Evolutionary conservation across 1,284 basidiomycete species (phyloP).

Genomic region (Earliella scabrosa): DNA sequence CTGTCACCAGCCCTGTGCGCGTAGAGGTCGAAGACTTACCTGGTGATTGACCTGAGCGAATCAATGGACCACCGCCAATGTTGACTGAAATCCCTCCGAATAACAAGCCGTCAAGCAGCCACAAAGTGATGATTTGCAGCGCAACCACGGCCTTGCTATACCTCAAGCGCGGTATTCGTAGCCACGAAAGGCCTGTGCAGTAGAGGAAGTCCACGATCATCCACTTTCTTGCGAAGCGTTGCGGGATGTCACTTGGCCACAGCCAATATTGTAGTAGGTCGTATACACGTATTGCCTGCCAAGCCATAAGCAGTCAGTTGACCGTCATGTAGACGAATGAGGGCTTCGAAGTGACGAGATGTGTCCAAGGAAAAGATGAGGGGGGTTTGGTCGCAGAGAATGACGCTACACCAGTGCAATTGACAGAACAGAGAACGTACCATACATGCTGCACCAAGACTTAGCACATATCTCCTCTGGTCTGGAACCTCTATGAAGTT

Average conservation of each 20-base stretch:
- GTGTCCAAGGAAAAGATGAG: no score
- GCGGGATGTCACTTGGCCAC: conserved; percentile 35
- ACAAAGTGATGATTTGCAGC: conserved; percentile 61
- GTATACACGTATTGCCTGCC: conserved; percentile 66
- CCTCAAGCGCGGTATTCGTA: conserved; percentile 80
- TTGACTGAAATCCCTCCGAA: conserved; percentile 63
- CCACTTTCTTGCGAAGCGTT: conserved; percentile 66
- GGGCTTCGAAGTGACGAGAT: no score
- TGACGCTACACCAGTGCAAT: not conserved
- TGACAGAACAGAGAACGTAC: conserved; percentile 33
- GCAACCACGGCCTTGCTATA: conserved; percentile 66
- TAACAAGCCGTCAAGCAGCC: conserved; percentile 67
- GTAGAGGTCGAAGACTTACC: not conserved
- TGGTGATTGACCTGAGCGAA: conserved; percentile 8
- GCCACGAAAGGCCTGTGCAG: conserved; percentile 59
- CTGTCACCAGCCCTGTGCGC: not conserved
- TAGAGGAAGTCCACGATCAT: conserved; percentile 67
- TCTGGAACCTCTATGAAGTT: conserved; percentile 44
- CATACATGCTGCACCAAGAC: conserved; percentile 48
- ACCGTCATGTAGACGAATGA: no score
- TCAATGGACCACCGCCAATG: conserved; percentile 8
- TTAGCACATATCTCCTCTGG: conserved; percentile 52
- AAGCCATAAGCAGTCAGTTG: not conserved
- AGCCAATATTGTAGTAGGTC: conserved; percentile 62
- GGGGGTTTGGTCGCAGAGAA: no score